Evolutionary conservation across 495 filamentous ascomycete species (phyloP), one percentile per base, ranked within the genome.

Genomic region (Aspergillus steynii): DNA sequence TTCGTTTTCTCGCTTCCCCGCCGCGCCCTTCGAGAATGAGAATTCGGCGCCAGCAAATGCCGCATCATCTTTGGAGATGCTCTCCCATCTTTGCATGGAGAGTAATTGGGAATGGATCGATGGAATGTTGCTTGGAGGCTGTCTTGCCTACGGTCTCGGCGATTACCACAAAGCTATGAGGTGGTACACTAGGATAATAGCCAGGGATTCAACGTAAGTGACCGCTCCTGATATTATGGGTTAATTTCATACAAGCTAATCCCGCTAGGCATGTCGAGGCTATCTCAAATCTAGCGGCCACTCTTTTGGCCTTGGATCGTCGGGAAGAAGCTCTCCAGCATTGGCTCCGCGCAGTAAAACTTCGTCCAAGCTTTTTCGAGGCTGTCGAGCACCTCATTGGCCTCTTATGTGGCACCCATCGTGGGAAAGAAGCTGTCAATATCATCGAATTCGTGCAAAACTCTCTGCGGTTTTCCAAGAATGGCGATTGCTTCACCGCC

Each of bases 381-480:
- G 96, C 95, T 14, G 93, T 96, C 15, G 95, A 99, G 71, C 95
- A 98, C 80, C 83, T 99, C 3, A 89, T 98, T 31, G 92, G 93
- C 5, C 78, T 99, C 32, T 73, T 97, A 27, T 96, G 92, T 72
- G 88, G 85, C 57, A 90, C 86, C 52, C 88, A 95, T 56, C 84
- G 94, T 60, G 90, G 87, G 31, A 87, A 84, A 66, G 92, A 98
- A 68, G 95, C 94, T 14, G 88, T 99, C 52, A 85, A 90, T 53
- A 87, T 96, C 51, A 98, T 99, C 62, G 88, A 91, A 58, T 92
- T 88, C 67, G 90, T 98, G n/a, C 91, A 99, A 68, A 81, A 77
- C 2, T 86, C 88, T 4, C 79, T 97, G 27, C 85, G 85, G 62
- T 74, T 87, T 32, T 66, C 74, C 3, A 77, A 79, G 64, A 74